phyloP scores from a whole-genome alignment of 305 asterid species.

The Plantago coronopus region DNA sequence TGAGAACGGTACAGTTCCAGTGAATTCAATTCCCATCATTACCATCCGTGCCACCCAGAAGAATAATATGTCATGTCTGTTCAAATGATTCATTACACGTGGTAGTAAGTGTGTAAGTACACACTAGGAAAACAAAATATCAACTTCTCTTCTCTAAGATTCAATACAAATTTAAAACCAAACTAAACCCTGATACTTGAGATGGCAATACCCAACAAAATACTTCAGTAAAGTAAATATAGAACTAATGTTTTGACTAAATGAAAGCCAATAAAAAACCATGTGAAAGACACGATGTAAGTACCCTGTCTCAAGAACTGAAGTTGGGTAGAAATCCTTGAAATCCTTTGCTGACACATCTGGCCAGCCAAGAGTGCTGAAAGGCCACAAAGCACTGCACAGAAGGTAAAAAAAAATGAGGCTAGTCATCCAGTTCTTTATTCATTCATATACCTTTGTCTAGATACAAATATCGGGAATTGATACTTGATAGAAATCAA shows the following conservation, averaged over 20 bases:
- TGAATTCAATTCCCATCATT: constrained; percentile 97
- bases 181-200: constrained; percentile 4
- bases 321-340: constrained; percentile 78
- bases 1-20: constrained; percentile 84
- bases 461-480: neutral
- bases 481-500: constrained; percentile 1
- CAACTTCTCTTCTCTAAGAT: too few species aligned
- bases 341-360: constrained; percentile 78
- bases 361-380: constrained; percentile 99
- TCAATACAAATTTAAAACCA: too few species aligned
- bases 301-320: constrained; percentile 97
- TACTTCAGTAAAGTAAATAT: constrained; percentile 4
- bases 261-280: neutral
- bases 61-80: constrained; percentile 96
- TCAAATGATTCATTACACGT: constrained; percentile 25
- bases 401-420: constrained; percentile 25
- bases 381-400: constrained; percentile 89
- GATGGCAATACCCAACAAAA: constrained; percentile 8
- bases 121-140: too few species aligned
- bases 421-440: constrained; percentile 22
- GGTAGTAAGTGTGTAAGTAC: neutral
- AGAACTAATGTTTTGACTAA: constrained; percentile 10
- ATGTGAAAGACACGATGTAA: constrained; percentile 18
- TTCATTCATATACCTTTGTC: constrained; percentile 7
- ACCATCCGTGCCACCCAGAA: constrained; percentile 99